Conservation (phyloP, 1,284 basidiomycete genomes). For the Fomitopsis pinicola region DNA sequence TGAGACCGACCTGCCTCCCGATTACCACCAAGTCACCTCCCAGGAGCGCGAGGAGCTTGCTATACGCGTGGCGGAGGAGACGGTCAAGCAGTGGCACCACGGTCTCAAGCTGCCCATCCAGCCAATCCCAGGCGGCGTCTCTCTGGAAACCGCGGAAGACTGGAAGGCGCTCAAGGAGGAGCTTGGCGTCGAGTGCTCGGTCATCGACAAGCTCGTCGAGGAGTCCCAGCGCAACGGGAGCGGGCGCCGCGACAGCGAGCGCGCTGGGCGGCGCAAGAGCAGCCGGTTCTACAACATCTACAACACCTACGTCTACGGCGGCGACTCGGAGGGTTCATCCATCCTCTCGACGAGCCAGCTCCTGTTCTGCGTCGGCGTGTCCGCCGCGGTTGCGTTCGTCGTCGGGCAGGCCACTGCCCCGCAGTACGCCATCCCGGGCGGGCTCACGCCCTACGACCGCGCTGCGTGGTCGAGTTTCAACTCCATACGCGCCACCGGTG, state of each 20-base stretch:
- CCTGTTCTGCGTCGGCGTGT: constrained; percentile 50
- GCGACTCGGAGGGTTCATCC: constrained; percentile 27
- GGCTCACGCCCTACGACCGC: constrained; percentile 70
- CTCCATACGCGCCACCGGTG: constrained; percentile 58
- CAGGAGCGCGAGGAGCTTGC: constrained; percentile 47
- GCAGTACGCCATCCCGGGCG: constrained; percentile 58
- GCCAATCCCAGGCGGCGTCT: constrained; percentile 46
- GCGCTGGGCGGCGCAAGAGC: constrained; percentile 27
- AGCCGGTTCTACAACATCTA: constrained; percentile 78
- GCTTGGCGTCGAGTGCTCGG: constrained; percentile 69
- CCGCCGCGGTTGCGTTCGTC: constrained; percentile 51
- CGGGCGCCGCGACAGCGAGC: constrained; percentile 30
- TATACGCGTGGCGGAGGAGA: constrained; percentile 50
- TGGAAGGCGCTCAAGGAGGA: constrained; percentile 76
- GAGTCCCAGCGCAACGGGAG: constrained; percentile 40
- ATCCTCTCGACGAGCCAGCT: constrained; percentile 34
- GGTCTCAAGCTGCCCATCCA: constrained; percentile 51
- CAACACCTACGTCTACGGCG: constrained; percentile 72
- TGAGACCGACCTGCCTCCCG: constrained; percentile 57
- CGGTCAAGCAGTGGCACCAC: constrained; percentile 65
- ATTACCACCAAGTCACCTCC: constrained; percentile 54
- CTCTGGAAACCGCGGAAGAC: constrained; percentile 59
- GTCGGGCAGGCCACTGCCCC: constrained; percentile 56
- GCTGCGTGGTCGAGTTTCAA: constrained; percentile 76
- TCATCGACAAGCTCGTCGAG: constrained; percentile 70